Evolutionary conservation across 768 basidiomycete species (phyloP).

Genomic region (Suillus subaureus): DNA sequence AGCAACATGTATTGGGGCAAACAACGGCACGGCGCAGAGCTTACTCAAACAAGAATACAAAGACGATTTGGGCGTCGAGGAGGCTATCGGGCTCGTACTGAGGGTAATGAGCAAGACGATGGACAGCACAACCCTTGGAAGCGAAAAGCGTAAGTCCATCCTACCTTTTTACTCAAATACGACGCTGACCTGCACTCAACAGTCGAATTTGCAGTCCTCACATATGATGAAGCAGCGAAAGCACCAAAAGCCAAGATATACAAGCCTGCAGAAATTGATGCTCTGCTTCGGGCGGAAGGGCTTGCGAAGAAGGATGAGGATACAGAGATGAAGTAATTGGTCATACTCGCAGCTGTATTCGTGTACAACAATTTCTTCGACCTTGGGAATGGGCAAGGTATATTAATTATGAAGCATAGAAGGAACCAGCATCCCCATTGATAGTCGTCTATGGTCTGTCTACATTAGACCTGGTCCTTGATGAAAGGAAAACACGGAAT

Average conservation of each 20-base stretch:
- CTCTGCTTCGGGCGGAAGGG: constrained; percentile 73
- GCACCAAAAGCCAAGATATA: constrained; percentile 91
- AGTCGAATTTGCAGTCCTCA: constrained; percentile 98
- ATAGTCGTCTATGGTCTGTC: not conserved
- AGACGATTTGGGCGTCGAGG: constrained; percentile 88
- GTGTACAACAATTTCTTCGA: constrained; percentile 4
- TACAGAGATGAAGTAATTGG: constrained; percentile 67
- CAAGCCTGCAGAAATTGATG: constrained; percentile 85
- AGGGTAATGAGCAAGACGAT: constrained; percentile 99
- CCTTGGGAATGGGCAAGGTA: not conserved
- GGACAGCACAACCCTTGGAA: constrained; percentile 96
- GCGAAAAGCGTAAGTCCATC: constrained; percentile 82
- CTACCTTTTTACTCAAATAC: not conserved
- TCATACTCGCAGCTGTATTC: constrained; percentile 7
- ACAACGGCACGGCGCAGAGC: constrained; percentile 94
- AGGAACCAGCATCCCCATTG: not conserved
- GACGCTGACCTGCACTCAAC: constrained; percentile 9
- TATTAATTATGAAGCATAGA: not conserved
- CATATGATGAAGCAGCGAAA: constrained; percentile 75
- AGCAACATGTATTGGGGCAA: constrained; percentile 98
- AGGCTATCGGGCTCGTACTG: constrained; percentile 89
- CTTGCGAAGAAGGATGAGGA: constrained; percentile 89
- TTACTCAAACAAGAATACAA: constrained; percentile 98
- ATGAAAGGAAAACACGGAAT: not conserved
- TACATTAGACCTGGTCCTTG: not conserved